Evolutionary conservation across 306 rosid genomes (phyloP).

Genomic region (Acacia acuminata): DNA sequence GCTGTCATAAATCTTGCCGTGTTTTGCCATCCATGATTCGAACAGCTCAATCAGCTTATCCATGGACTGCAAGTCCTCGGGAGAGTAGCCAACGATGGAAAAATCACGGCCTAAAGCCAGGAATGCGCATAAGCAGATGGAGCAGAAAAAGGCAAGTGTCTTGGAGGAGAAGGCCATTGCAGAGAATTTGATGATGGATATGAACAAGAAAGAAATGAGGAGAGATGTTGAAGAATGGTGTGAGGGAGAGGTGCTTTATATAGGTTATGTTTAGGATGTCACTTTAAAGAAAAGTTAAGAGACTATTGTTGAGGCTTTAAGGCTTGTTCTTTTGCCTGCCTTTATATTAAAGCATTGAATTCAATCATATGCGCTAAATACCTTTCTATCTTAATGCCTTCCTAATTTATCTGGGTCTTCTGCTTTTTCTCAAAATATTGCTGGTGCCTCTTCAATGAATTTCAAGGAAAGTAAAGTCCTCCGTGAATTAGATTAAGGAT

Average conservation of each 20-base stretch:
- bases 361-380: background rate
- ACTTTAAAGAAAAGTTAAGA: constrained; percentile 57
- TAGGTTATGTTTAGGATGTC: constrained; percentile 36
- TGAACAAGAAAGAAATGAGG: constrained; percentile 7
- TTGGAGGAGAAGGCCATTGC: constrained; percentile 48
- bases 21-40: constrained; percentile 66
- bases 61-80: constrained; percentile 62
- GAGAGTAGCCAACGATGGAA: constrained; percentile 69
- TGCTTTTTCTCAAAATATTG: constrained; percentile 25
- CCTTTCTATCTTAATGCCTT: constrained; percentile 15
- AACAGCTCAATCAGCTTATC: constrained; percentile 59
- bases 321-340: constrained; percentile 40
- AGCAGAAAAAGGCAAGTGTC: constrained; percentile 36
- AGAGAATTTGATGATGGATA: constrained; percentile 8
- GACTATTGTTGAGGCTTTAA: constrained; percentile 39
- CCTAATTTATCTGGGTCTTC: constrained; percentile 1
- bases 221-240: constrained; percentile 32
- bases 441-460: constrained; percentile 12
- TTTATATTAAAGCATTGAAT: constrained; percentile 43
- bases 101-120: constrained; percentile 41
- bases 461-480: constrained; percentile 17
- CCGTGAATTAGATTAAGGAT: background rate
- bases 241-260: constrained; percentile 32
- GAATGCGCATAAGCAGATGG: constrained; percentile 32
- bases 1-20: constrained; percentile 52